These are phyloP conservation scores for Cercospora zeina DNA, from an alignment of 2,329 filamentous ascomycete genomes.

Conservation along the genomic window DNA sequence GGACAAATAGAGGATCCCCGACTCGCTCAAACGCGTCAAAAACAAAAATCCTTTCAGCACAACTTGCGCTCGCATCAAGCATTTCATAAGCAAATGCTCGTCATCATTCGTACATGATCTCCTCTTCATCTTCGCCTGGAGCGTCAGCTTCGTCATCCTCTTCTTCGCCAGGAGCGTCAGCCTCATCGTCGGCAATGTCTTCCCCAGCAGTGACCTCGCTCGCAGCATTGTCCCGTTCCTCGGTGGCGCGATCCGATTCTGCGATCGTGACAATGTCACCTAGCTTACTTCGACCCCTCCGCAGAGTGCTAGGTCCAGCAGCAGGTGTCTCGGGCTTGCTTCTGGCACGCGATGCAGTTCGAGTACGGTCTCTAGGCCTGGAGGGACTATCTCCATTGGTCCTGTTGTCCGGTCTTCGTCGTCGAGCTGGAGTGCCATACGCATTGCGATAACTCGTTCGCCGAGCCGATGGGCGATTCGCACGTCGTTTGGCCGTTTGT, in stretches of 20 bases:
- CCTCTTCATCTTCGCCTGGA: constrained; percentile 33
- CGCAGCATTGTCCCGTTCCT: constrained; percentile 30
- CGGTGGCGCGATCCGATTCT: constrained; percentile 29
- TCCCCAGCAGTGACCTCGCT: constrained; percentile 26
- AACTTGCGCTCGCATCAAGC: not conserved
- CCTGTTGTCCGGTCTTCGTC: constrained; percentile 20
- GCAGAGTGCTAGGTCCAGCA: constrained; percentile 25
- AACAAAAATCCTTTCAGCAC: not conserved
- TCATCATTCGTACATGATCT: constrained; percentile 36
- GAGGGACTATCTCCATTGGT: constrained; percentile 20
- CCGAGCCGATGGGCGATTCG: constrained; percentile 37
- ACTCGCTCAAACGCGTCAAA: constrained; percentile 15
- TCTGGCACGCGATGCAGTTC: constrained; percentile 4
- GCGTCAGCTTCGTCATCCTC: constrained; percentile 34
- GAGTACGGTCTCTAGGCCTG: constrained; percentile 10
- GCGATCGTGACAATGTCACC: constrained; percentile 41
- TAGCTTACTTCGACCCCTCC: constrained; percentile 48
- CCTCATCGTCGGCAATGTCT: constrained; percentile 31
- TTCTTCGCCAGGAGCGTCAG: constrained; percentile 29
- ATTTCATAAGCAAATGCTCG: not conserved
- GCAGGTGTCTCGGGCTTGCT: constrained; percentile 17
- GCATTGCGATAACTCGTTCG: constrained; percentile 32
- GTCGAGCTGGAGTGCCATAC: constrained; percentile 32
- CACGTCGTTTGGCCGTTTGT: constrained; percentile 36
- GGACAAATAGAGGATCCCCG: not conserved